A percentile compares a stretch with the other conserved stretches of the same genome.
Conservation (phyloP, 805 yeast species). For the Candida coleopterorum region DNA sequence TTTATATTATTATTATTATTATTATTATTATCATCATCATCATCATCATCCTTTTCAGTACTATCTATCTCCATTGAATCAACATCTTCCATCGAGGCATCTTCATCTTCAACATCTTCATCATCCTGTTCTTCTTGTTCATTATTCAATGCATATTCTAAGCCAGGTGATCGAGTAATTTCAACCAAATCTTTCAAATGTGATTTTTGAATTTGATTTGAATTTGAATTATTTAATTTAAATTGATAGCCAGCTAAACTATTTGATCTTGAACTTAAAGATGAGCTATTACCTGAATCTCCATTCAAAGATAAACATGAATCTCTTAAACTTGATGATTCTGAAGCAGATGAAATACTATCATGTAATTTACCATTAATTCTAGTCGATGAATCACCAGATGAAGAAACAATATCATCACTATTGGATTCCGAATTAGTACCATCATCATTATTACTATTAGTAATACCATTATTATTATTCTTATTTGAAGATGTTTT, state of each 20-base stretch:
- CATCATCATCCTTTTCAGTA: no score
- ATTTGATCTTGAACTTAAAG: conserved; percentile 1
- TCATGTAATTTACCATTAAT: background rate
- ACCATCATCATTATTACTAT: background rate
- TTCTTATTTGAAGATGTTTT: background rate
- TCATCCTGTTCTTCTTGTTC: background rate
- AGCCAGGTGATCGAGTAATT: background rate
- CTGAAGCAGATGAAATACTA: background rate
- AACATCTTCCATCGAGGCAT: conserved; percentile 4
- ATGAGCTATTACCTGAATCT: conserved; percentile 1
- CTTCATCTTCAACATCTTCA: conserved; percentile 3
- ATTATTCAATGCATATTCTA: background rate
- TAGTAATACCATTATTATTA: background rate
- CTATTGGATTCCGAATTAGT: conserved; percentile 2
- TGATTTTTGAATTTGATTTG: background rate
- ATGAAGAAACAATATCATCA: conserved; percentile 3
- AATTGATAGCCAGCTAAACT: background rate
- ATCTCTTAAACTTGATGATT: background rate
- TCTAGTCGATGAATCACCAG: conserved; percentile 2
- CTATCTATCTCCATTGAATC: no score
- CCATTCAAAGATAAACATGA: conserved; percentile 2
- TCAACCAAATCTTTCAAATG: conserved; percentile 5
- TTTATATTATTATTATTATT: background rate
- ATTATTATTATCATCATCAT: background rate
- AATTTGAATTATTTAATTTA: background rate